These are phyloP conservation scores for Calonectria honghensis DNA, from an alignment of 2,329 filamentous ascomycete genomes.

Conservation along the genomic window DNA sequence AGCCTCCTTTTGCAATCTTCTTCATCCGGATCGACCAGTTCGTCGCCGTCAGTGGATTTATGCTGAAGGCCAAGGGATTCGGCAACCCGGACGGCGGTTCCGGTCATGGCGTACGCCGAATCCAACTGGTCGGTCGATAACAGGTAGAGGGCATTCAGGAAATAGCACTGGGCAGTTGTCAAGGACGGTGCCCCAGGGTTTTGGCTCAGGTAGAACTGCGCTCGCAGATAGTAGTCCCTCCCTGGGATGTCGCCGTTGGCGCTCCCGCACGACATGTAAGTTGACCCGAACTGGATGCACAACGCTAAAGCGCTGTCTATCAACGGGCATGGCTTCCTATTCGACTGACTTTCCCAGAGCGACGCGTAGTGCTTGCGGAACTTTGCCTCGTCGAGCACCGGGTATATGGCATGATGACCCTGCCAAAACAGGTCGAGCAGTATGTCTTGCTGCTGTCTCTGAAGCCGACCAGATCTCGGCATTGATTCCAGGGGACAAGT, in stretches of 20 bases:
- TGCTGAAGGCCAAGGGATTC: constrained; percentile 49
- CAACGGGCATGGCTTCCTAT: constrained; percentile 67
- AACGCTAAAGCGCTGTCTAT: constrained; percentile 72
- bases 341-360: constrained; percentile 44
- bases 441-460: constrained; percentile 66
- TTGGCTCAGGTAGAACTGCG: constrained; percentile 63
- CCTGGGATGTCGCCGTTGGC: constrained; percentile 62
- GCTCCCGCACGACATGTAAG: constrained; percentile 46
- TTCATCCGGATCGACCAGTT: neutral
- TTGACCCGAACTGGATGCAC: constrained; percentile 68
- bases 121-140: constrained; percentile 42
- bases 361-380: constrained; percentile 53
- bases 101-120: constrained; percentile 45
- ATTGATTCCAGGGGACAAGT: constrained; percentile 7
- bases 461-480: constrained; percentile 51
- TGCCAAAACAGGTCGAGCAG: constrained; percentile 70
- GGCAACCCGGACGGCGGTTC: constrained; percentile 45
- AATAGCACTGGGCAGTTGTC: constrained; percentile 67
- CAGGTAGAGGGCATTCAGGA: constrained; percentile 67
- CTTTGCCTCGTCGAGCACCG: constrained; percentile 57
- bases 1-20: constrained; percentile 26
- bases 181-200: constrained; percentile 67
- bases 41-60: neutral
- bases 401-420: constrained; percentile 64
- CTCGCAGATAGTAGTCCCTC: constrained; percentile 64